Evolutionary conservation across 805 yeast genomes (phyloP).

Genomic region (Monosporozyma aquatica): DNA sequence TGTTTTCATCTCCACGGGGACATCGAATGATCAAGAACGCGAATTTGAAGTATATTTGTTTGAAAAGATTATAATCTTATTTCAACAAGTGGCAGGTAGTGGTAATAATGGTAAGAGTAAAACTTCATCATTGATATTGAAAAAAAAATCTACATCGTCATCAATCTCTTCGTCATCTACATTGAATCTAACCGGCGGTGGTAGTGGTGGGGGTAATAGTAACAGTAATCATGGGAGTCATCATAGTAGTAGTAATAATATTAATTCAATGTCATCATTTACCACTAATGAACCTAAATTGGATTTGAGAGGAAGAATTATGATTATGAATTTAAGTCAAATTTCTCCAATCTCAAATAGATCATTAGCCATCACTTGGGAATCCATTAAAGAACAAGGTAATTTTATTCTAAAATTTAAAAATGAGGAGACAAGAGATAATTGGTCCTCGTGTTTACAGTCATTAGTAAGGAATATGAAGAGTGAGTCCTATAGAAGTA

Average conservation of each 20-base stretch:
- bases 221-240: slow-evolving; percentile 3
- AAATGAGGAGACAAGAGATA: slow-evolving; percentile 72
- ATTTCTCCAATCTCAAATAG: slow-evolving; percentile 42
- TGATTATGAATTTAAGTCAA: slow-evolving; percentile 54
- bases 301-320: slow-evolving; percentile 74
- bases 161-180: slow-evolving; percentile 13
- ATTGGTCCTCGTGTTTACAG: slow-evolving; percentile 69
- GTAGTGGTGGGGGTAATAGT: slow-evolving; percentile 1
- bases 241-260: slow-evolving; percentile 7
- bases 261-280: slow-evolving; percentile 7
- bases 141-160: slow-evolving; percentile 30
- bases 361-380: slow-evolving; percentile 62
- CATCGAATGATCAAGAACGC: slow-evolving; percentile 54
- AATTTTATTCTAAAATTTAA: slow-evolving; percentile 73
- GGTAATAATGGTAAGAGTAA: slow-evolving; percentile 32
- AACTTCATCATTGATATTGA: slow-evolving; percentile 36
- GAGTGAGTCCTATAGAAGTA: slow-evolving; percentile 28
- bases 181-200: slow-evolving; percentile 7
- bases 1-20: slow-evolving; percentile 42
- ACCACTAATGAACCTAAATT: slow-evolving; percentile 31
- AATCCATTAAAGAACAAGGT: slow-evolving; percentile 81
- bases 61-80: slow-evolving; percentile 57
- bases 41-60: slow-evolving; percentile 87
- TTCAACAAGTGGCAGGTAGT: slow-evolving; percentile 41
- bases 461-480: slow-evolving; percentile 25